Conservation (phyloP, 1,284 basidiomycete species). For the Mycena citricolor region DNA sequence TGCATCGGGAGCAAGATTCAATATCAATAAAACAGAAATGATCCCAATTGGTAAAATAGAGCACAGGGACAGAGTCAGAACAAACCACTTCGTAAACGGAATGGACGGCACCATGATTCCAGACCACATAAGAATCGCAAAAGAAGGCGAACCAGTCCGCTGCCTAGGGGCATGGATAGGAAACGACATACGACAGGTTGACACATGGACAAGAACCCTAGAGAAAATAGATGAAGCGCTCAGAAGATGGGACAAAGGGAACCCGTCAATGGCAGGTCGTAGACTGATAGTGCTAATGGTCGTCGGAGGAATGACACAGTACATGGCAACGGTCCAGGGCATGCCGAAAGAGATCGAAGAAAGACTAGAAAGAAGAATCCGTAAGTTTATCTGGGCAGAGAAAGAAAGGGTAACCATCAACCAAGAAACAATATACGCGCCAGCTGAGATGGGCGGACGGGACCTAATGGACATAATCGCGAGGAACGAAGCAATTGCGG, state of each 20-base stretch:
- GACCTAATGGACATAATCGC: conserved; percentile 22
- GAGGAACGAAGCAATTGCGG: conserved; percentile 22
- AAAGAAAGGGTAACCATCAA: conserved; percentile 14
- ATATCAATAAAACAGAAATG: conserved; percentile 25
- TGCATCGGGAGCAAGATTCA: conserved; percentile 29
- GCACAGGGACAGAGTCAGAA: conserved; percentile 12
- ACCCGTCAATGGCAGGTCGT: conserved; percentile 18
- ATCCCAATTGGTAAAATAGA: conserved; percentile 20
- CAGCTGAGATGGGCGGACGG: conserved; percentile 16
- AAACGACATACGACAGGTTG: conserved; percentile 8
- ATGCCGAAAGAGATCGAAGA: conserved; percentile 14
- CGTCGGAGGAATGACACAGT: conserved; percentile 18
- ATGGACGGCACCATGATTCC: conserved; percentile 3
- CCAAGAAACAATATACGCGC: conserved; percentile 14
- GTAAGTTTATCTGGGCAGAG: conserved; percentile 21
- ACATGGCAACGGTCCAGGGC: conserved; percentile 19
- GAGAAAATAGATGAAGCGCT: conserved; percentile 16
- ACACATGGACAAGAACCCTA: conserved; percentile 9
- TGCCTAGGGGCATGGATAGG: conserved; percentile 23
- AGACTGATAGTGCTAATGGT: conserved; percentile 13
- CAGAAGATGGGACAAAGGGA: conserved; percentile 5
- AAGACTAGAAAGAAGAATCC: conserved; percentile 11
- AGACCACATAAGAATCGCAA: conserved; percentile 12
- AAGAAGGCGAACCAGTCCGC: conserved; percentile 13
- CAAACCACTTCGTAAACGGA: conserved; percentile 6